phyloP scores from a whole-genome alignment of 495 filamentous ascomycete genomes.

The Bacidia rubella region DNA sequence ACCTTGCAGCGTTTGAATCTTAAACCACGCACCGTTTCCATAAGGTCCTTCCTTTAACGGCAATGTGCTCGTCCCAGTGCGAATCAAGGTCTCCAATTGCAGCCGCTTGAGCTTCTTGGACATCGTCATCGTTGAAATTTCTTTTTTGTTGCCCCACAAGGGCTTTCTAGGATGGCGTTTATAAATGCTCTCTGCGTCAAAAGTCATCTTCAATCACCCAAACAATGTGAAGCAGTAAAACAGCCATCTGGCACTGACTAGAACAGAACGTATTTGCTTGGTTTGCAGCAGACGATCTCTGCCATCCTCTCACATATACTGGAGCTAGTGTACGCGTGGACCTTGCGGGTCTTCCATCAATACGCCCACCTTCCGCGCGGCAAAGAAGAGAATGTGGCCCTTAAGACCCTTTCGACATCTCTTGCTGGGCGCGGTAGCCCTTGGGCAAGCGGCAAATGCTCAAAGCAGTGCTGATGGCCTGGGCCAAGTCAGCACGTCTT shows the following conservation, averaged over 20 bases:
- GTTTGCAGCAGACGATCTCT: no score
- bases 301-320: no score
- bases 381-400: no score
- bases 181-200: neutral
- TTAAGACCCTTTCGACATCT: neutral
- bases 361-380: no score
- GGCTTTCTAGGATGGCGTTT: neutral
- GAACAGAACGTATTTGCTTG: no score
- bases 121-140: neutral
- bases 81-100: neutral
- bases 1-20: neutral
- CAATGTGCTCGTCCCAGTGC: neutral
- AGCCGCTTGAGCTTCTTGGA: neutral
- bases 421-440: neutral
- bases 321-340: no score
- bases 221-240: no score
- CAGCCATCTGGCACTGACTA: no score
- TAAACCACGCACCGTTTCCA: neutral
- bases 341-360: no score
- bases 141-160: neutral
- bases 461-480: constrained; percentile 10
- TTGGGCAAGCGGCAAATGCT: constrained; percentile 3
- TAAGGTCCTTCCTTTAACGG: neutral
- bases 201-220: neutral
- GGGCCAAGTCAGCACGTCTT: neutral